Percentiles rank a stretch among this genome's conserved stretches.
Evolutionary conservation across 1,284 basidiomycete genomes (phyloP).

Genomic region (Pseudozyma thailandica): DNA sequence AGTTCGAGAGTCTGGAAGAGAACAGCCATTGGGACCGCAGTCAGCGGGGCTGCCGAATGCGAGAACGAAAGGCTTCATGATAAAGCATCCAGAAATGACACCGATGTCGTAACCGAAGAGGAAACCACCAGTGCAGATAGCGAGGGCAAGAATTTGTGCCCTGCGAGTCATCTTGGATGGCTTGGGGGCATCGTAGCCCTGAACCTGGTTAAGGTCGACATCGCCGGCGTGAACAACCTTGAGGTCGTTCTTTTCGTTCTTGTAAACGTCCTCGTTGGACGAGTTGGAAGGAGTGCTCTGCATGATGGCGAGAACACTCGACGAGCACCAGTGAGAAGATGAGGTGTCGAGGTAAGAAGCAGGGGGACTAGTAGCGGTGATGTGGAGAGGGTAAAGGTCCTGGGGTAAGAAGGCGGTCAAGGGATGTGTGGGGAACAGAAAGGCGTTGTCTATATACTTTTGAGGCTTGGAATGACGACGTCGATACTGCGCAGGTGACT

Average conservation of each 20-base stretch:
- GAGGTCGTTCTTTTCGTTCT: slow-evolving; percentile 43
- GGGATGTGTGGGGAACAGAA: background rate
- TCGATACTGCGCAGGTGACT: background rate
- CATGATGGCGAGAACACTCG: slow-evolving; percentile 15
- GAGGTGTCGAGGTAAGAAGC: background rate
- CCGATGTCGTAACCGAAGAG: slow-evolving; percentile 56
- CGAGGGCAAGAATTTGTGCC: slow-evolving; percentile 38
- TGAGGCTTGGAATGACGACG: too few relatives aligned
- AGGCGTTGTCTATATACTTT: slow-evolving; percentile 10
- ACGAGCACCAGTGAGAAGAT: background rate
- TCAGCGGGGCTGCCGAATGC: slow-evolving; percentile 36
- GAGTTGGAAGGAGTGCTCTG: slow-evolving; percentile 24
- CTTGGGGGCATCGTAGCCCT: slow-evolving; percentile 43
- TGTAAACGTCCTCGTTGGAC: slow-evolving; percentile 42
- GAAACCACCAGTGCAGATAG: slow-evolving; percentile 54
- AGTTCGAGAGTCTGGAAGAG: slow-evolving; percentile 69
- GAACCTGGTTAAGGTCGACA: slow-evolving; percentile 25
- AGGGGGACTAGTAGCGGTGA: background rate
- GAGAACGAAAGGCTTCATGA: slow-evolving; percentile 53
- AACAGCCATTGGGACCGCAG: slow-evolving; percentile 29
- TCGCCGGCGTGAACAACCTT: slow-evolving; percentile 35
- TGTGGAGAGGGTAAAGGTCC: too few relatives aligned
- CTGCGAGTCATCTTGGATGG: slow-evolving; percentile 49
- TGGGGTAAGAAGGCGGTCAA: background rate
- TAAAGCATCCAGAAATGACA: slow-evolving; percentile 52